Conservation (phyloP, 345 rosid species). For the Eucalyptus erythrocorys region DNA sequence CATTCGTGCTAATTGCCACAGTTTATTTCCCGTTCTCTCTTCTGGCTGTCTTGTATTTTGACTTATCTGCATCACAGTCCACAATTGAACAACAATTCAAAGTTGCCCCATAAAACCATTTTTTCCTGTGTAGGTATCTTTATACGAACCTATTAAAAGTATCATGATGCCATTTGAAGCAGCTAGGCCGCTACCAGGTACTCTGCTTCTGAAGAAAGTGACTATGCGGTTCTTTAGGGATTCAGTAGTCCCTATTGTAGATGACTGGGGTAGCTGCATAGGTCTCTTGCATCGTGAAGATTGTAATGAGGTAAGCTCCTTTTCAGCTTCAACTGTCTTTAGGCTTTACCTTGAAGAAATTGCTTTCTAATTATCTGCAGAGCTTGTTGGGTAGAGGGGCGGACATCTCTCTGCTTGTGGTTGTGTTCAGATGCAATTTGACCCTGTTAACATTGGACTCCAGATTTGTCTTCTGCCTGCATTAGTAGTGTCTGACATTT, state of each 20-base stretch:
- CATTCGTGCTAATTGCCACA: neutral
- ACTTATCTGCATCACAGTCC: neutral
- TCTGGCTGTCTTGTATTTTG: neutral
- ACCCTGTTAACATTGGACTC: neutral
- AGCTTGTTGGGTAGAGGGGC: neutral
- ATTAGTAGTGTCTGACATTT: neutral
- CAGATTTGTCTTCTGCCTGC: neutral
- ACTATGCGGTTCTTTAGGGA: constrained; percentile 52
- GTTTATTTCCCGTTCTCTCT: neutral
- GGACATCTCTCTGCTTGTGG: neutral
- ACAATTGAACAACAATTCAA: neutral
- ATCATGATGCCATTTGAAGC: constrained; percentile 51
- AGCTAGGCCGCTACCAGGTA: constrained; percentile 40
- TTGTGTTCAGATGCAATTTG: neutral
- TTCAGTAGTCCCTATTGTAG: constrained; percentile 49
- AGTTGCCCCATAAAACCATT: neutral
- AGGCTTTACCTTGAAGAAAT: neutral
- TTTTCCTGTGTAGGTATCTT: constrained; percentile 27
- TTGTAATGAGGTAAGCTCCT: constrained; percentile 38
- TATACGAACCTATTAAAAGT: constrained; percentile 42
- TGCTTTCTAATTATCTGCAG: neutral
- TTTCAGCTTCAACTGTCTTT: neutral
- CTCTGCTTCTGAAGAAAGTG: constrained; percentile 35
- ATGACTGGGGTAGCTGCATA: constrained; percentile 60
- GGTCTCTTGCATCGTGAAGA: constrained; percentile 70